A percentile compares a stretch with the other conserved stretches of the same genome.
phyloP scores from a whole-genome alignment of 2,329 filamentous ascomycete genomes.

The Exophiala dermatitidis region DNA sequence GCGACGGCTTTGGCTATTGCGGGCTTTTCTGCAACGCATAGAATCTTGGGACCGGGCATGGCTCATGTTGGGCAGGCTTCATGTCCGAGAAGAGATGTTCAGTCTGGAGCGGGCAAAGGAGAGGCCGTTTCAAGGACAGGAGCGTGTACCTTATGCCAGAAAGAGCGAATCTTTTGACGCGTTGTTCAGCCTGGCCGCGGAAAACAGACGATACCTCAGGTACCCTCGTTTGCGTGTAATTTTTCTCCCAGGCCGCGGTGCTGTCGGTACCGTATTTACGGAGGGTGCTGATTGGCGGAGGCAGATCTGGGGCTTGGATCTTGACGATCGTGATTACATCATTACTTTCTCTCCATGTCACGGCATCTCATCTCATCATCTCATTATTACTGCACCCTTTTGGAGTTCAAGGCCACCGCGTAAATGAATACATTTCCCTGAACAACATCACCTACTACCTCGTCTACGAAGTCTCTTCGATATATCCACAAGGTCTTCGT shows the following conservation, averaged over 20 bases:
- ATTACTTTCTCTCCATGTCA: background rate
- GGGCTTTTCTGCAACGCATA: slow-evolving; percentile 80
- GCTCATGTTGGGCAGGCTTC: slow-evolving; percentile 16
- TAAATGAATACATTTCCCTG: too few relatives aligned
- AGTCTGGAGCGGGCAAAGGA: background rate
- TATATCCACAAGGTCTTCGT: slow-evolving; percentile 4
- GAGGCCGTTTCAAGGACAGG: background rate
- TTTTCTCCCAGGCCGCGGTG: too few relatives aligned
- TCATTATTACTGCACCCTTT: too few relatives aligned
- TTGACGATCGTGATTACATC: background rate
- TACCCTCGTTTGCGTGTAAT: too few relatives aligned
- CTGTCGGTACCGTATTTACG: background rate
- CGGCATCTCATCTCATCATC: background rate
- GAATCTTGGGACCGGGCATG: slow-evolving; percentile 44
- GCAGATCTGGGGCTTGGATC: background rate
- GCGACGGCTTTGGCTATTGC: slow-evolving; percentile 95
- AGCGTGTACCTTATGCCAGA: too few relatives aligned
- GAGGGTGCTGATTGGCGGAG: background rate
- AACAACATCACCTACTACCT: too few relatives aligned
- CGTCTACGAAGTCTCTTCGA: too few relatives aligned
- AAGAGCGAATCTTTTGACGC: too few relatives aligned
- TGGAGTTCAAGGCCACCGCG: too few relatives aligned
- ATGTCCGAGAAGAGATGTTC: background rate
- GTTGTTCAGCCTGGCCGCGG: too few relatives aligned
- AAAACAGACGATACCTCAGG: background rate